Evolutionary conservation across 176 grass and related monocot species (phyloP).

Genomic region (Bonia amplexicaulis): DNA sequence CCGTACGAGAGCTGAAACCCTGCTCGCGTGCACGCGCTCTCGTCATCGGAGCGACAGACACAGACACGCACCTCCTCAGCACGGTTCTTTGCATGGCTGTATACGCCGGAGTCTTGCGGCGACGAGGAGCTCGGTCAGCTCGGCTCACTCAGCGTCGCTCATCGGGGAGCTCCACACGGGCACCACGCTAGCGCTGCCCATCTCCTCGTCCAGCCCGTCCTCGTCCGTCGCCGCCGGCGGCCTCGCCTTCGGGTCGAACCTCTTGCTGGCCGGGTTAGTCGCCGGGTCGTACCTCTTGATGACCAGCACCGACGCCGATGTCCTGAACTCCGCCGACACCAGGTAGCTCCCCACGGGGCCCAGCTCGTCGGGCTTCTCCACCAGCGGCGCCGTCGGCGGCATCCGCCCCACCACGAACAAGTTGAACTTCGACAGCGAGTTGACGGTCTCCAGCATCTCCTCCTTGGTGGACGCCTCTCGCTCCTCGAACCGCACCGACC

Average conservation of each 20-base stretch:
- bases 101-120: too few relatives aligned
- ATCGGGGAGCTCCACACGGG: background rate
- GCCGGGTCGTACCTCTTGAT: slow-evolving; percentile 48
- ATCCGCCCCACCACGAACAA: slow-evolving; percentile 52
- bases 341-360: slow-evolving; percentile 57
- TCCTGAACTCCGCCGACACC: slow-evolving; percentile 47
- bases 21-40: too few relatives aligned
- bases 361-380: slow-evolving; percentile 45
- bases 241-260: slow-evolving; percentile 35
- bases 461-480: background rate
- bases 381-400: slow-evolving; percentile 25
- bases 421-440: slow-evolving; percentile 22
- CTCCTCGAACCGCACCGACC: slow-evolving; percentile 36
- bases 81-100: too few relatives aligned
- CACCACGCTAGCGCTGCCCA: background rate
- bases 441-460: slow-evolving; percentile 29
- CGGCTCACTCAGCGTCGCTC: background rate
- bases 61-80: background rate
- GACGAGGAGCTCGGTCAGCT: background rate
- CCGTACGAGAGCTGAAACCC: too few relatives aligned
- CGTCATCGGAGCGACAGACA: background rate
- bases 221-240: slow-evolving; percentile 24
- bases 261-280: slow-evolving; percentile 37
- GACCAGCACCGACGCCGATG: slow-evolving; percentile 51
- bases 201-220: slow-evolving; percentile 24